phyloP scores from a whole-genome alignment of 352 stramenopile species.

The Thalassiosira oceanica region DNA sequence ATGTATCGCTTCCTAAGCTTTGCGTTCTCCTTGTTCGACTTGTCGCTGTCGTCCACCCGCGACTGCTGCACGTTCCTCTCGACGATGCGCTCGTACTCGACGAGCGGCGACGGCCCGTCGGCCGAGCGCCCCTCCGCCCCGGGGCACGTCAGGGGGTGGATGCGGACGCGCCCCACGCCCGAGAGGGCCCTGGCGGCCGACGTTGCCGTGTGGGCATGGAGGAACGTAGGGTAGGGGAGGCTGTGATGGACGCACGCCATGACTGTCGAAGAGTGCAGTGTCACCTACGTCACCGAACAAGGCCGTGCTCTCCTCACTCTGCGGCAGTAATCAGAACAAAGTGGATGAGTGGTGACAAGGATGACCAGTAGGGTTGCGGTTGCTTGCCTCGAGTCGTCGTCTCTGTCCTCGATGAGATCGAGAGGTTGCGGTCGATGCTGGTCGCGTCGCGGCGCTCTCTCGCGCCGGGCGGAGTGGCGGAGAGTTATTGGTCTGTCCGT shows the following conservation, averaged over 20 bases:
- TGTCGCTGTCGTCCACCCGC: slow-evolving; percentile 7
- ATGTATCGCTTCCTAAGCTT: slow-evolving; percentile 76
- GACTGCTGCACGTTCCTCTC: slow-evolving; percentile 62
- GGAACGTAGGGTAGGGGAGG: slow-evolving; percentile 45
- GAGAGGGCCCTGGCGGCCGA: slow-evolving; percentile 24
- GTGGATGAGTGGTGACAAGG: too few relatives aligned
- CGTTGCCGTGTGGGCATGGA: slow-evolving; percentile 15
- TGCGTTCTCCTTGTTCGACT: slow-evolving; percentile 35
- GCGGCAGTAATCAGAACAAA: too few relatives aligned
- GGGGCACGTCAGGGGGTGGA: slow-evolving; percentile 55
- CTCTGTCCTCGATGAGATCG: too few relatives aligned
- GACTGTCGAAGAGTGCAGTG: background rate
- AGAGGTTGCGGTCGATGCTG: too few relatives aligned
- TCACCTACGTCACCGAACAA: too few relatives aligned
- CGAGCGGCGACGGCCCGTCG: background rate
- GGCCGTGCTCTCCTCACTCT: too few relatives aligned
- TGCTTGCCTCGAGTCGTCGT: too few relatives aligned
- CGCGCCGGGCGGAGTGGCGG: too few relatives aligned
- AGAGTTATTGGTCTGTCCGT: too few relatives aligned
- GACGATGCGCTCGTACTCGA: slow-evolving; percentile 53
- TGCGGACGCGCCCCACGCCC: slow-evolving; percentile 59
- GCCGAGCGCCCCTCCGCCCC: background rate
- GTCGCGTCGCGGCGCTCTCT: too few relatives aligned
- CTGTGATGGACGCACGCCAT: too few relatives aligned
- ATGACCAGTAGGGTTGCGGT: too few relatives aligned